Base-by-base conservation (phyloP, 257 asterid species). In the Prunella vulgaris region DNA sequence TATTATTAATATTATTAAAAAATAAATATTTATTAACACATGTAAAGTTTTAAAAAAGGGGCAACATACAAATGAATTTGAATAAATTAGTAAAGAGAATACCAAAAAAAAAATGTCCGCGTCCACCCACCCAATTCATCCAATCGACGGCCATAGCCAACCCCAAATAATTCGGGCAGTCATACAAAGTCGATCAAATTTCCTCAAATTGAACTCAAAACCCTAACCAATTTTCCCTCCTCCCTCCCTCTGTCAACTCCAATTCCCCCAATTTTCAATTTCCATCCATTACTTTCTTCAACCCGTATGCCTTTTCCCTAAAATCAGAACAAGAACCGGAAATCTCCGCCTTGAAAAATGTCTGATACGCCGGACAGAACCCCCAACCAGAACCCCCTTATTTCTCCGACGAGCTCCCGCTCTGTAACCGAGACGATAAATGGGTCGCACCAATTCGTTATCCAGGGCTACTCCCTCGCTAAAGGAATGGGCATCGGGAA, bases 401-500 rank as follows among this genome's bases (percentile, higher is more conserved):
- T 74, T 53, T 78, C 86, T 0, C 91, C 90, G 65, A 86, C 95
- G 63, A 86, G 87, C 80, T 88, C 96, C 7, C 81, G 84, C 5
- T 90, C 88, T 49, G 84, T 90, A 27, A 90, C 91, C 17, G 88
- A 84, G 77, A 90, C 97, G 51, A 79, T 88, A 10, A 90, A 84
- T 60, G 93, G 95, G 12, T 90, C 97, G 35, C 97, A 90, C 79
- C 81, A 70, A 17, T 90, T 90, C 69, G 86, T 80, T 69, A 90
- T 90, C 80, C 90, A 86, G 76, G 97, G 97, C 0, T 89, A 87
- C 75, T 89, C 96, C 10, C 74, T 89, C 51, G 92, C 90, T 1
- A 89, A 87, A 78, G 96, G 96, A 4, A 87, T 89, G 92, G 96
- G 96, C 5, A 64, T 90, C 4, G 96, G 96, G 0, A 89, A 89